phyloP scores from a whole-genome alignment of 176 grass and related monocot species.

The Bolboschoenus planiculmis region DNA sequence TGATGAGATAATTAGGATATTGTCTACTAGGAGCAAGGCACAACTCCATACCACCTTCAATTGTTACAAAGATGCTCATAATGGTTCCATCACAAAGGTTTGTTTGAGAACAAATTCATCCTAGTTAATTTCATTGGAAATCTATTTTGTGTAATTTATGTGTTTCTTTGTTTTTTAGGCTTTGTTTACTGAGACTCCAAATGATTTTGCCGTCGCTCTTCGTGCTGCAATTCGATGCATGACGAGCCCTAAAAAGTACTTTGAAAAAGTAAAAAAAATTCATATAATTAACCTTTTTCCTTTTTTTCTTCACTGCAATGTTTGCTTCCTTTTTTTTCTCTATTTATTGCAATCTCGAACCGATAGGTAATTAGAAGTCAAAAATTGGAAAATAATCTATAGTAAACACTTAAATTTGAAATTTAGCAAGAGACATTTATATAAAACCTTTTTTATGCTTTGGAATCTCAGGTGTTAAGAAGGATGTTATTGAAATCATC shows the following conservation, averaged over 20 bases:
- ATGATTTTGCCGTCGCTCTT: constrained; percentile 41
- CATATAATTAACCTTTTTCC: too few relatives aligned
- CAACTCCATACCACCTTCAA: constrained; percentile 62
- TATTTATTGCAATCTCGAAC: neutral
- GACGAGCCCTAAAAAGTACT: constrained; percentile 39
- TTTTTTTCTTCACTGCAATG: neutral
- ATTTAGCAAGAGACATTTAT: neutral
- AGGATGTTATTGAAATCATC: constrained; percentile 29
- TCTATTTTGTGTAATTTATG: neutral
- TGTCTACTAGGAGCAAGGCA: constrained; percentile 69
- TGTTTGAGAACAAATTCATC: neutral
- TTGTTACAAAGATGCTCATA: constrained; percentile 46
- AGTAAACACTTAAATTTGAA: neutral
- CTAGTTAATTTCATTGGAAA: neutral
- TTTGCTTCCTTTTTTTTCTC: too few relatives aligned
- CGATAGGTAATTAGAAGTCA: neutral
- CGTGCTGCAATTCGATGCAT: constrained; percentile 43
- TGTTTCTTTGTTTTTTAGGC: constrained; percentile 35
- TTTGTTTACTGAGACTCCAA: constrained; percentile 22
- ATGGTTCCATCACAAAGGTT: constrained; percentile 55
- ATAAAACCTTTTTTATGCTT: neutral
- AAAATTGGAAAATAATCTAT: neutral
- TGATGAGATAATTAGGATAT: constrained; percentile 60
- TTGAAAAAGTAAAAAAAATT: constrained; percentile 41
- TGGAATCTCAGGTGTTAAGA: constrained; percentile 35